Evolutionary conservation across 208 protist species (phyloP).

Genomic region (Leptomonas pyrrhocoris): DNA sequence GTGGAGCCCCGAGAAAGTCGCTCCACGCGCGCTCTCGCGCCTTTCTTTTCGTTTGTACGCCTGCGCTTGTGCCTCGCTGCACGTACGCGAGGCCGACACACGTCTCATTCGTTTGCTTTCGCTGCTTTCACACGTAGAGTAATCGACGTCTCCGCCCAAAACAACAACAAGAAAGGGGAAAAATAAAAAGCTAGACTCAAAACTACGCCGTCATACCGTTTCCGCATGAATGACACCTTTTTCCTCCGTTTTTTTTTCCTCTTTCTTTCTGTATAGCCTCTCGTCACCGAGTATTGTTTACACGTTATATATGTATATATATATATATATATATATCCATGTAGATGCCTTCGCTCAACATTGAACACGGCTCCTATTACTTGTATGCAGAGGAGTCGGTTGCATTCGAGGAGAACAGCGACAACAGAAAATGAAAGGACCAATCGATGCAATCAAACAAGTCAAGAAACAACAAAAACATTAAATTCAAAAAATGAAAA

Average conservation of each 20-base stretch:
- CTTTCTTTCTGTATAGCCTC: not conserved
- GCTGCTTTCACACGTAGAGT: too few relatives aligned
- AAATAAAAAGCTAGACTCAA: not conserved
- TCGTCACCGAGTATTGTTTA: not conserved
- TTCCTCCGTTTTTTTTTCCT: not conserved
- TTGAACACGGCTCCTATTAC: not conserved
- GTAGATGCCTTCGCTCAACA: not conserved
- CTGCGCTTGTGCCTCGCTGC: too few relatives aligned
- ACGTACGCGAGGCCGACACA: too few relatives aligned
- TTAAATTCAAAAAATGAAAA: not conserved
- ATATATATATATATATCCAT: constrained; percentile 1
- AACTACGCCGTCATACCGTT: too few relatives aligned
- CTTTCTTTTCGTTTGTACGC: too few relatives aligned
- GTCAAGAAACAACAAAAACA: not conserved
- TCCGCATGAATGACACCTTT: not conserved
- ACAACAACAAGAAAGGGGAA: not conserved
- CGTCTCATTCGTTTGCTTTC: too few relatives aligned
- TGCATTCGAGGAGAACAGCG: not conserved
- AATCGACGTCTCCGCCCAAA: too few relatives aligned
- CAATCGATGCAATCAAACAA: not conserved
- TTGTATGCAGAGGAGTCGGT: not conserved
- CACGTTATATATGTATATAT: not conserved
- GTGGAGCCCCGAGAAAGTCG: too few relatives aligned
- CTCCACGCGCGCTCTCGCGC: too few relatives aligned
- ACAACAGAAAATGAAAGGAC: not conserved